phyloP scores from a whole-genome alignment of 1,284 basidiomycete species.

The Irpex sp. region DNA sequence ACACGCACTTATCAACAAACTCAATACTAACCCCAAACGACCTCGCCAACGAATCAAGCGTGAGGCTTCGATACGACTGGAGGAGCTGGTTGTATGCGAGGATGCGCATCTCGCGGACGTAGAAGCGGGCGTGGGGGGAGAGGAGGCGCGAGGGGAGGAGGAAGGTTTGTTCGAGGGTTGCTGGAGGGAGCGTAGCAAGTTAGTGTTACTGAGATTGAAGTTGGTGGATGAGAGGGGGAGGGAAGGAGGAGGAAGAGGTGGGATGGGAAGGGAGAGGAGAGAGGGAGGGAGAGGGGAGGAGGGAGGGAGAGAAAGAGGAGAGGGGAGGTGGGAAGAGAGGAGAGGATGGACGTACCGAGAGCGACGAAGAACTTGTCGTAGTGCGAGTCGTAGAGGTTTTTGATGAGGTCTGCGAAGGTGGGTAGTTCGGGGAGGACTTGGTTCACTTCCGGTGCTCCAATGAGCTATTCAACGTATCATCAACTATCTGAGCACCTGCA shows the following conservation, averaged over 20 bases:
- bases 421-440: conserved; percentile 71
- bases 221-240: too few relatives aligned
- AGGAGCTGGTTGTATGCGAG: conserved; percentile 91
- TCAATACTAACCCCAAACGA: conserved; percentile 91
- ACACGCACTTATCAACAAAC: conserved; percentile 80
- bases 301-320: too few relatives aligned
- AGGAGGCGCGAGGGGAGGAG: conserved; percentile 86
- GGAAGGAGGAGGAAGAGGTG: too few relatives aligned
- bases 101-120: conserved; percentile 96
- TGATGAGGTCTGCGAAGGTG: conserved; percentile 65
- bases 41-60: conserved; percentile 80
- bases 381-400: conserved; percentile 86
- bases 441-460: conserved; percentile 67
- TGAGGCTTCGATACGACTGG: conserved; percentile 89
- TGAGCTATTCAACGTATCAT: too few relatives aligned
- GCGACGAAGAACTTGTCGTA: conserved; percentile 94
- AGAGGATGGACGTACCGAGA: conserved; percentile 49
- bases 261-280: too few relatives aligned
- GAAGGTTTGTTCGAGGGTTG: conserved; percentile 84
- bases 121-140: conserved; percentile 85
- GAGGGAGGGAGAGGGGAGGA: too few relatives aligned
- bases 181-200: conserved; percentile 38
- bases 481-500: background rate
- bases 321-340: too few relatives aligned
- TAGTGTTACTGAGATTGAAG: background rate